Base-by-base conservation (phyloP, 768 basidiomycete species). In the Solioccasus polychromus region DNA sequence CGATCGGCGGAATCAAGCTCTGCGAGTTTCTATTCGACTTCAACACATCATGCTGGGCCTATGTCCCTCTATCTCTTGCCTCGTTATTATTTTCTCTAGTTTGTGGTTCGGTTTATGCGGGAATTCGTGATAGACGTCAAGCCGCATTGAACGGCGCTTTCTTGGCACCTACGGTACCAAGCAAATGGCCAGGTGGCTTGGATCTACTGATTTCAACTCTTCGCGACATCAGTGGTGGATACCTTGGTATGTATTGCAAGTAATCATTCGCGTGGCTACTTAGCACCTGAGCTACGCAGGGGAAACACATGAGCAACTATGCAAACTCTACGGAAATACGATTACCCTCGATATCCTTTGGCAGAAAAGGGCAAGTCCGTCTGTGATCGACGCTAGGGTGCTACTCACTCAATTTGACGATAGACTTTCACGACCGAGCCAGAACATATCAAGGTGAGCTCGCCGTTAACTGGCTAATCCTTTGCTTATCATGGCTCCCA, bases 371-470 rank as follows among this genome's bases (percentile, higher is more conserved):
- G 74, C 68, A 43, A n/a, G 66, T 57, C 14, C 34, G 14, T 25
- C 9, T n/a, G 41, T 25, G 39, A 42, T 50, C 32, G 42, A n/a
- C 35, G 26, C 31, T 23, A 34, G n/a, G 29, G 29, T 5, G 18
- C 36, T n/a, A 25, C 26, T 50, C 24, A 25, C 29, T 39, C 26
- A 35, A 22, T 19, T 26, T 5, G 26, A 29, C 18, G 23, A 8
- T 43, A 76, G 74, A 55, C 77, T 41, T 53, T 77, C 10, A 78
- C 76, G 1, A 50, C 54, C 8, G 77, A 79, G 43, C 78, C 78
- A 4, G 74, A 75, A 31, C 63, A 76, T 36, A 66, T 76, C 59
- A 77, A 71, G 60, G 69, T 58, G 41, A 45, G 51, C 26, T 17
- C 20, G 15, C 11, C 17, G 8, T 1, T 25, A 28, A 10, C 10